Percentiles rank a stretch among this genome's conserved stretches.
Evolutionary conservation across 805 yeast species (phyloP).

Genomic region (Candida sanyiensis): DNA sequence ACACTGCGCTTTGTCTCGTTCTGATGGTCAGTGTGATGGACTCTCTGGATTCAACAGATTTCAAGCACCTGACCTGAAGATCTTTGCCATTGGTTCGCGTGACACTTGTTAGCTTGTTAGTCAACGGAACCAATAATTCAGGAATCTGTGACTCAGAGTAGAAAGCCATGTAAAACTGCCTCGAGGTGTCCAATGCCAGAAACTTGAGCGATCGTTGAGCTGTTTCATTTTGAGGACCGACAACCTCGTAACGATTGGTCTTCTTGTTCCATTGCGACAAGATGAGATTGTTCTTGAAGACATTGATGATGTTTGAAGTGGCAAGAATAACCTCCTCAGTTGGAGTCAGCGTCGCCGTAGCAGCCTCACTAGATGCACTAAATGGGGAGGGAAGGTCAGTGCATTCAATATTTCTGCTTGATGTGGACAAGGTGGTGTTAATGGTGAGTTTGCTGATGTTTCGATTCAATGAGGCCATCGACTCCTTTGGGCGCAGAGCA

Average conservation of each 20-base stretch:
- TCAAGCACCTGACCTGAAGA: conserved; percentile 14
- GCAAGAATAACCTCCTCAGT: conserved; percentile 2
- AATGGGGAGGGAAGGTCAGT: conserved; percentile 12
- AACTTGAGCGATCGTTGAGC: conserved; percentile 16
- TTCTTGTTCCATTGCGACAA: conserved; percentile 21
- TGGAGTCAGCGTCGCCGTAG: background rate
- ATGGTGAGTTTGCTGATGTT: conserved; percentile 12
- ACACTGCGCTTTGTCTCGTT: conserved; percentile 16
- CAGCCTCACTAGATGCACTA: background rate
- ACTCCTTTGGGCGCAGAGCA: background rate
- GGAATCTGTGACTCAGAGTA: conserved; percentile 6
- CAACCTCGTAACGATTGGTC: conserved; percentile 17
- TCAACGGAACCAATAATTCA: conserved; percentile 16
- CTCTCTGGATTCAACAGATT: conserved; percentile 11
- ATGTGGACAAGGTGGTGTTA: conserved; percentile 1
- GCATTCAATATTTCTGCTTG: background rate
- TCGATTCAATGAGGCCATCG: conserved; percentile 13
- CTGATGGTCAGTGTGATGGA: conserved; percentile 21
- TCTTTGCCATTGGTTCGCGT: conserved; percentile 12
- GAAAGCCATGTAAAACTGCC: conserved; percentile 14
- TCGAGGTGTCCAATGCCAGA: conserved; percentile 9
- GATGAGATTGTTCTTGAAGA: conserved; percentile 15
- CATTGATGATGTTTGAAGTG: conserved; percentile 5
- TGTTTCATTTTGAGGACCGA: conserved; percentile 16
- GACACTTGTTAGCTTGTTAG: conserved; percentile 10